Evolutionary conservation across 2,329 filamentous ascomycete genomes (phyloP).

Genomic region (Talaromyces pinophilus): DNA sequence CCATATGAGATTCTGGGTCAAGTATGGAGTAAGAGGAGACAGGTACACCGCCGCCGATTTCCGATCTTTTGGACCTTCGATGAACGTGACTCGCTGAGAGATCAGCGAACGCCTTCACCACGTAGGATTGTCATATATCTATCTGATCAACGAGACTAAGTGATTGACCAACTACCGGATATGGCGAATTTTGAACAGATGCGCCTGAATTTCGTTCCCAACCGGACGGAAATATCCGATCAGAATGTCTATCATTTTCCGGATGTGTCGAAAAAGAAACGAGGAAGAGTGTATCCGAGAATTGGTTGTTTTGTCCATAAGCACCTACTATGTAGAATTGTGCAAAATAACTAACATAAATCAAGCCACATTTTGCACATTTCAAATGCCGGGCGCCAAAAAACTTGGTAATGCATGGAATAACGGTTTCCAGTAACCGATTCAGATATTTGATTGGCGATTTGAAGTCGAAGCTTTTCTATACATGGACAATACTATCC

Average conservation of each 20-base stretch:
- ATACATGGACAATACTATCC: not conserved
- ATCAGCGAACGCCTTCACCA: not conserved
- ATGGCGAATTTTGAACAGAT: not conserved
- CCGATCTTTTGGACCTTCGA: not conserved
- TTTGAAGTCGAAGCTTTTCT: not conserved
- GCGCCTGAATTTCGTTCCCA: not conserved
- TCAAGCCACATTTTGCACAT: not conserved
- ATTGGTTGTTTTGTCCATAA: not conserved
- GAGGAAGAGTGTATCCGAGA: not conserved
- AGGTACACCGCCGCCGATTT: constrained; percentile 1
- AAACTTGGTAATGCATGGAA: not conserved
- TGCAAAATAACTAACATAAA: not conserved
- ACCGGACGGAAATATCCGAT: not conserved
- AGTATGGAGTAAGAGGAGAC: not conserved
- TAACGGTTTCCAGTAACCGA: not conserved
- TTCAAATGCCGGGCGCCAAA: not conserved
- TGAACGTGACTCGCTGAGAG: not conserved
- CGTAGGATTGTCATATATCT: not conserved
- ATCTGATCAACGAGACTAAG: not conserved
- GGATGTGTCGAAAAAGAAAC: not conserved
- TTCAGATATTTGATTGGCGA: not conserved
- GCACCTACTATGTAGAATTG: not conserved
- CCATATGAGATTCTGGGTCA: not conserved
- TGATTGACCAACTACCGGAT: not conserved
- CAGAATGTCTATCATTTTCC: not conserved